A percentile compares a stretch with the other conserved stretches of the same genome.
Conservation (phyloP, 257 asterid genomes). For the Capsicum chinense region DNA sequence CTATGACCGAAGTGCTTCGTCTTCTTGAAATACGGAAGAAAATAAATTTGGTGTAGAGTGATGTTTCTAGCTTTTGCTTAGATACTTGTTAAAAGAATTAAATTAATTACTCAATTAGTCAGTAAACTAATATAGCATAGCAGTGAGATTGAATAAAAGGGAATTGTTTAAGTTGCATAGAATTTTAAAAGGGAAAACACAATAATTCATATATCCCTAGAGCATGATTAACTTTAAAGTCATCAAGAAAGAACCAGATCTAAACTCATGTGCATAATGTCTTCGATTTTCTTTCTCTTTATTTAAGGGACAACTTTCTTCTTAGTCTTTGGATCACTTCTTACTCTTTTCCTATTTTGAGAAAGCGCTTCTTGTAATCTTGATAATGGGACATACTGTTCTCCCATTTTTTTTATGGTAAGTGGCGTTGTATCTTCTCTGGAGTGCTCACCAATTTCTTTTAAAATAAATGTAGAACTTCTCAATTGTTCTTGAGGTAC, state of each 20-base stretch:
- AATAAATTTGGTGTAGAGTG: no score
- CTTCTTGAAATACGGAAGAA: no score
- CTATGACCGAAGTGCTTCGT: no score
- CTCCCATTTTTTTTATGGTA: background rate
- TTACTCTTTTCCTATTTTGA: background rate
- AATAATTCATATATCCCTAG: background rate
- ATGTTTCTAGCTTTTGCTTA: no score
- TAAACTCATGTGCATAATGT: background rate
- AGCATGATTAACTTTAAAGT: background rate
- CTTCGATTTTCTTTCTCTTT: no score
- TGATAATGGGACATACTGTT: background rate
- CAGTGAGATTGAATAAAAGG: background rate
- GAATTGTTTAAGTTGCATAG: background rate
- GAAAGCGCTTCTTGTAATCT: background rate
- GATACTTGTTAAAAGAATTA: no score
- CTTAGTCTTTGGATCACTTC: background rate
- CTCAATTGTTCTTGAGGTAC: background rate
- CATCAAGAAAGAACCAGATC: background rate
- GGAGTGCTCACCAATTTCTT: background rate
- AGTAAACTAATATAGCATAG: no score
- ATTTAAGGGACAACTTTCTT: no score
- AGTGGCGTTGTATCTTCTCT: background rate
- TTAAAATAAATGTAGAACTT: background rate
- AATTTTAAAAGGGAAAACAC: background rate
- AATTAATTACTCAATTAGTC: no score